Conservation (phyloP, 495 filamentous ascomycete genomes). For the Neurospora africana region DNA sequence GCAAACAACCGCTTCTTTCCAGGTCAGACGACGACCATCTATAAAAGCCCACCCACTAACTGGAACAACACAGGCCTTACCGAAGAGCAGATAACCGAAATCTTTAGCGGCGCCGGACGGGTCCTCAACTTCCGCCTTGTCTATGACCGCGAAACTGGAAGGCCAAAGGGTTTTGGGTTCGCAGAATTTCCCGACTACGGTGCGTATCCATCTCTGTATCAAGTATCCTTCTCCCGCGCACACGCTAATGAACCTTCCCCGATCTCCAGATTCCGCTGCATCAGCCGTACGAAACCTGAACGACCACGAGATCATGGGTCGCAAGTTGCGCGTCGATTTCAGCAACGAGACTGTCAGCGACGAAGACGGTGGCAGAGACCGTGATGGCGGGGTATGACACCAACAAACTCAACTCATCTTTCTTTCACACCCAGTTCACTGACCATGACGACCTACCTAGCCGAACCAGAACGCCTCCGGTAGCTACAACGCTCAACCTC, state of each 20-base stretch:
- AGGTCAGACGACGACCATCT: background rate
- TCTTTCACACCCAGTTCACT: background rate
- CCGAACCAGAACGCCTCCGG: background rate
- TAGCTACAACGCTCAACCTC: slow-evolving; percentile 7
- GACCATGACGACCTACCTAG: background rate
- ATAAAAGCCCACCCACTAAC: slow-evolving; percentile 1
- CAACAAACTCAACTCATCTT: background rate
- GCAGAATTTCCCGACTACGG: slow-evolving; percentile 78
- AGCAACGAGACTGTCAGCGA: slow-evolving; percentile 80
- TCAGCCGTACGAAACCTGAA: slow-evolving; percentile 94
- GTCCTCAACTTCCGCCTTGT: slow-evolving; percentile 91
- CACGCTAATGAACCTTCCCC: background rate
- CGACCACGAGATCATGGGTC: slow-evolving; percentile 90
- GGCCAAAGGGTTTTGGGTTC: slow-evolving; percentile 94
- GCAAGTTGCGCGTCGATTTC: slow-evolving; percentile 89
- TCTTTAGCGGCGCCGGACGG: slow-evolving; percentile 76
- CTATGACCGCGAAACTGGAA: slow-evolving; percentile 89
- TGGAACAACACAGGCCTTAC: slow-evolving; percentile 53
- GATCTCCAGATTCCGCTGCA: slow-evolving; percentile 65
- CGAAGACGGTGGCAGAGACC: slow-evolving; percentile 38
- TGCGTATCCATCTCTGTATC: slow-evolving; percentile 10
- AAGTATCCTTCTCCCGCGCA: background rate
- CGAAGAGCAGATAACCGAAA: slow-evolving; percentile 88
- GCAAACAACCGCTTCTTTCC: background rate
- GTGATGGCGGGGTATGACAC: slow-evolving; percentile 15